A percentile compares a stretch with the other conserved stretches of the same genome.
Conservation (phyloP, 2,329 filamentous ascomycete genomes). For the Venturia oleaginea region DNA sequence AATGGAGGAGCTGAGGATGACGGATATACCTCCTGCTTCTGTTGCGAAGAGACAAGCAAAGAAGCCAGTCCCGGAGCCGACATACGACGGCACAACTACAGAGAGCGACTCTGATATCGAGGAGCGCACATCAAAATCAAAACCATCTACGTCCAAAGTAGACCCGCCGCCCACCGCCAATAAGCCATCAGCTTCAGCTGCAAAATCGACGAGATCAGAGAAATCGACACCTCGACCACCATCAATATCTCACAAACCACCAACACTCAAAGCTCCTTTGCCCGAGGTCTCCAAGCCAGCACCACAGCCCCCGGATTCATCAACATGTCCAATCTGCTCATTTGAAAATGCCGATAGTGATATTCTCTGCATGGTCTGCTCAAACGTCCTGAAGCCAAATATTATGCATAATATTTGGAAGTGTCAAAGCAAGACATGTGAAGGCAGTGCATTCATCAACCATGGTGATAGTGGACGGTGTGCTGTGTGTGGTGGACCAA, state of each 20-base stretch:
- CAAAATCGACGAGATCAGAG: neutral
- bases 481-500: conserved; percentile 55
- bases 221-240: neutral
- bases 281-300: neutral
- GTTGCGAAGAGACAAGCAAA: conserved; percentile 6
- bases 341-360: conserved; percentile 48
- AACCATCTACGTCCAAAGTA: neutral
- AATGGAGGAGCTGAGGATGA: conserved; percentile 51
- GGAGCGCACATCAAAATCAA: neutral
- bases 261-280: neutral
- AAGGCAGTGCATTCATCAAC: conserved; percentile 53
- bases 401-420: conserved; percentile 53
- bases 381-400: conserved; percentile 54
- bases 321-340: conserved; percentile 56
- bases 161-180: neutral
- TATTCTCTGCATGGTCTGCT: conserved; percentile 58
- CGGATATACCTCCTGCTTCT: conserved; percentile 30
- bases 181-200: neutral
- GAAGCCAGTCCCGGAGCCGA: conserved; percentile 8
- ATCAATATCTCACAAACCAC: conserved; percentile 3
- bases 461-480: conserved; percentile 60
- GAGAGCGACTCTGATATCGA: conserved; percentile 2
- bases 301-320: conserved; percentile 10
- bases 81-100: neutral
- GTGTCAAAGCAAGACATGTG: conserved; percentile 50